Evolutionary conservation across 257 asterid genomes (phyloP).

Genomic region (Ajuga chamaepitys): DNA sequence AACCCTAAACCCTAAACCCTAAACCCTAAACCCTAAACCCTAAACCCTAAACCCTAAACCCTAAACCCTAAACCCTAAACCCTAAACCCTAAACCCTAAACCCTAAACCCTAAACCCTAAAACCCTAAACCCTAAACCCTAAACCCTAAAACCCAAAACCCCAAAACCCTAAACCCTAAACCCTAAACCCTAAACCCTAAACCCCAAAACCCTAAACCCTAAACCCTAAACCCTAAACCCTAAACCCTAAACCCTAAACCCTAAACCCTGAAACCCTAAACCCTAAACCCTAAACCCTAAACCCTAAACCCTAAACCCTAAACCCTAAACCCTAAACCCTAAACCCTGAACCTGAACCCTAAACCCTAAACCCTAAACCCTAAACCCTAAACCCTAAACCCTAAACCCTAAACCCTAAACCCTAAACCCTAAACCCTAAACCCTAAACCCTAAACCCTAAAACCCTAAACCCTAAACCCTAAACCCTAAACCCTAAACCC

Average conservation of each 20-base stretch:
- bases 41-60: too few relatives aligned
- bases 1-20: not conserved
- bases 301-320: not conserved
- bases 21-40: too few relatives aligned
- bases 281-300: not conserved
- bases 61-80: not conserved
- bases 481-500: not conserved
- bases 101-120: not conserved
- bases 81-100: not conserved
- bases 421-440: not conserved
- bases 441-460: not conserved
- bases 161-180: too few relatives aligned
- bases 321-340: not conserved
- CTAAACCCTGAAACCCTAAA: too few relatives aligned
- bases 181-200: too few relatives aligned
- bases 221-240: too few relatives aligned
- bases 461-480: too few relatives aligned
- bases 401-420: not conserved
- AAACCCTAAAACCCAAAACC: not conserved
- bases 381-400: too few relatives aligned
- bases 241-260: not conserved
- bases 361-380: not conserved
- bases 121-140: not conserved
- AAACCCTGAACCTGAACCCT: too few relatives aligned
- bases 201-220: too few relatives aligned